Evolutionary conservation across 805 yeast species (phyloP), one percentile per base, ranked within the genome.

Genomic region (Cyberlindnera euphorbiiphila): DNA sequence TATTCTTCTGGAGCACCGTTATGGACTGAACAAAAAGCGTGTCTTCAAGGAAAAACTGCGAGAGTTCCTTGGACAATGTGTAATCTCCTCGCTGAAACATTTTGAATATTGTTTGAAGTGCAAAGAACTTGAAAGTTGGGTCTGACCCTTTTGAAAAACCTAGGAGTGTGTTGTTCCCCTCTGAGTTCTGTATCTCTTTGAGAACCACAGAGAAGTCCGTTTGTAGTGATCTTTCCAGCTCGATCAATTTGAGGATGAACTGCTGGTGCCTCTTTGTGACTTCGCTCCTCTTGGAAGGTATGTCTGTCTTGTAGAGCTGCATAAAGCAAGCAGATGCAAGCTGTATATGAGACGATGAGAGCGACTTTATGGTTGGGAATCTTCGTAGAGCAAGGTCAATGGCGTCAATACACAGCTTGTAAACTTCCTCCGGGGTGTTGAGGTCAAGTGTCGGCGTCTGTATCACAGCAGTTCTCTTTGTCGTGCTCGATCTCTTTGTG

Each of bases 281-380:
- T 8, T 40, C 47, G 3, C 15, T 17, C 9, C 21, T 33, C 29
- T 34, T 37, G 6, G 25, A n/a, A 2, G 37, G 37, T 17, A 36
- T 12, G 5, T 46, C 41, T 15, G 48, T 22, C 26, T 30, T 41
- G 45, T 53, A 50, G 18, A 55, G 29, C 26, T 51, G 53, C 10
- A n/a, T 18, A 30, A 55, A 55, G 11, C 54, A 42, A 2, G 46
- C 43, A 3, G 57, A 51, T 0, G 50, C 41, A 26, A 55, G 42
- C 25, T 41, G 46, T 33, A 54, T 21, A 17, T 49, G 40, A 3
- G 52, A 30, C 2, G 56, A 51, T 2, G 46, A 33, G 11, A 34
- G 32, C n/a, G 45, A 37, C 26, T 31, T 47, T 19, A 44, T 25
- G 7, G 36, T 30, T 5, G 40, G 29, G 10, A 50, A 22, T 11